phyloP scores from a whole-genome alignment of 2,329 filamentous ascomycete species.

The Stemphylium vesicarium region DNA sequence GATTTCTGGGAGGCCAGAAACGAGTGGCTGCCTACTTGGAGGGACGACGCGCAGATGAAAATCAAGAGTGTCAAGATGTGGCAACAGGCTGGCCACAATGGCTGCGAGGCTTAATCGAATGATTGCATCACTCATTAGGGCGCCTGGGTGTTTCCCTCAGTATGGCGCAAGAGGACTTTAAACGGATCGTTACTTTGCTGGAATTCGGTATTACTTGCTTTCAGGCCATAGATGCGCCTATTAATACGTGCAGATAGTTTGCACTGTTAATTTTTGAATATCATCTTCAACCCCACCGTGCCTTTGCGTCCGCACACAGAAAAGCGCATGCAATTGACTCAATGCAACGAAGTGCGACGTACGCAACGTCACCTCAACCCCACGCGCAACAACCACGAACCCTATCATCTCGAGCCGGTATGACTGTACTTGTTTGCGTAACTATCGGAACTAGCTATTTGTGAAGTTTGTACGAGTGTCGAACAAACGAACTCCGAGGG shows the following conservation, averaged over 20 bases:
- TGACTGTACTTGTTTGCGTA: neutral
- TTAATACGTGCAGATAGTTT: neutral
- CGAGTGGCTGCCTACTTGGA: constrained; percentile 75
- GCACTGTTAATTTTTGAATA: neutral
- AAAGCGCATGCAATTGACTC: neutral
- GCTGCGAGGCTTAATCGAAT: constrained; percentile 41
- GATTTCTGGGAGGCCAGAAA: constrained; percentile 78
- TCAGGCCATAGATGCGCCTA: neutral
- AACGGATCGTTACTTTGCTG: neutral
- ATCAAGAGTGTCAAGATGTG: constrained; percentile 69
- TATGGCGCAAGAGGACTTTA: neutral
- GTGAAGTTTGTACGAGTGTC: neutral
- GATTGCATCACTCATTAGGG: neutral
- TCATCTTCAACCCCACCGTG: neutral
- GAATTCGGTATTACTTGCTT: neutral
- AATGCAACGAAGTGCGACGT: neutral
- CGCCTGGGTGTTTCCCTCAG: too few species aligned
- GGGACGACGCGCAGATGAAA: constrained; percentile 66
- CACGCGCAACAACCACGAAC: too few species aligned
- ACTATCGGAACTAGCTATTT: neutral
- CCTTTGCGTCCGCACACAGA: neutral
- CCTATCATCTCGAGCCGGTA: neutral
- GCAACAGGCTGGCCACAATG: constrained; percentile 58
- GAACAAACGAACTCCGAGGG: neutral
- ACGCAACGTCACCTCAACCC: too few species aligned